These are phyloP conservation scores for Apiotrichum laibachii DNA, from an alignment of 1,284 basidiomycete species.

Conservation along the genomic window DNA sequence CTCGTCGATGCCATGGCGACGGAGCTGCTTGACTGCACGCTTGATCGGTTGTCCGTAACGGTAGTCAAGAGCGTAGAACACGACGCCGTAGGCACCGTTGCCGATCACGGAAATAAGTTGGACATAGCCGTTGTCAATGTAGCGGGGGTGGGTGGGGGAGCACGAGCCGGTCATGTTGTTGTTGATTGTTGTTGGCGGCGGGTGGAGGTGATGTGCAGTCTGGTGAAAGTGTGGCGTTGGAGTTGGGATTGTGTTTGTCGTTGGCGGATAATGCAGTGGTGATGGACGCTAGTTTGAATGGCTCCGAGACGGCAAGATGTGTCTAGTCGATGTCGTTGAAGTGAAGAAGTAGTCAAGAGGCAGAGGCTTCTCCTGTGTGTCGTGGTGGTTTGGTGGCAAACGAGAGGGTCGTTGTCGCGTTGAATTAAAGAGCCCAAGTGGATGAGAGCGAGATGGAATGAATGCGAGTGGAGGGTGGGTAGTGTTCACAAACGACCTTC, in stretches of 20 bases:
- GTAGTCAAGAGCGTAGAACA: constrained; percentile 77
- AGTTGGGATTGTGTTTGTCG: background rate
- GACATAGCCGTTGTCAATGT: constrained; percentile 72
- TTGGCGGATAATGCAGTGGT: too few species aligned
- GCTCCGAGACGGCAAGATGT: background rate
- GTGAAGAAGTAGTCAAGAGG: background rate
- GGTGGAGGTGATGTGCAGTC: background rate
- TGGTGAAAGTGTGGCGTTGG: too few species aligned
- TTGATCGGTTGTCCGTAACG: constrained; percentile 54
- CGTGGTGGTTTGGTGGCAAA: too few species aligned
- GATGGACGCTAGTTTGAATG: too few species aligned
- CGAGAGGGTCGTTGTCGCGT: too few species aligned
- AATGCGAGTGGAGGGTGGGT: too few species aligned
- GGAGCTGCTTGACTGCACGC: constrained; percentile 87
- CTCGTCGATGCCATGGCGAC: constrained; percentile 59
- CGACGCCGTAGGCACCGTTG: constrained; percentile 92
- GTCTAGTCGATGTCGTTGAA: background rate
- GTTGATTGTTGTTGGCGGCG: background rate
- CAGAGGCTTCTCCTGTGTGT: background rate
- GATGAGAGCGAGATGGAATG: background rate
- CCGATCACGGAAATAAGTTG: constrained; percentile 89
- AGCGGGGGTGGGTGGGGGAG: constrained; percentile 27
- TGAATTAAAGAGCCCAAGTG: background rate
- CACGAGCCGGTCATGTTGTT: constrained; percentile 15
- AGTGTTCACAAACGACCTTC: background rate